Evolutionary conservation across 2,329 filamentous ascomycete genomes (phyloP), one percentile per base, ranked within the genome.

Genomic region (Penicillium decumbens): DNA sequence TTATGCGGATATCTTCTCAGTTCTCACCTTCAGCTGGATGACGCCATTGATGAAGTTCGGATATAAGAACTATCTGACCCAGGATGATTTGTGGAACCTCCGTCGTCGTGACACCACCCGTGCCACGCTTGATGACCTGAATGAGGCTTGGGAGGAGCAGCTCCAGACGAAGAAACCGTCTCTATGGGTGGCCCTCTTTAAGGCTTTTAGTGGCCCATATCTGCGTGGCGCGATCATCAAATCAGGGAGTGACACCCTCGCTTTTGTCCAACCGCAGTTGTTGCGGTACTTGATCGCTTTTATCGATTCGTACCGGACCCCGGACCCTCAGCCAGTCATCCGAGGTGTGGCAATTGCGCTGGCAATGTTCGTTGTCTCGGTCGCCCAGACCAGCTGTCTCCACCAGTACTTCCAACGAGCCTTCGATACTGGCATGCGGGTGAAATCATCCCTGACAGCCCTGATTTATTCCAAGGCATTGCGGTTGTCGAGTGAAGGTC

Each of bases 381-480:
- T 90, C 23, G 79, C 86, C 43, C 93, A 98, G 73, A 98, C 93
- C 0, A 84, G 83, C 49, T 92, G 85, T 74, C 81, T 98, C 50
- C 92, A 98, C 68, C 95, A 98, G 73, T 98, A 98, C 68, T 98
- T 98, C 75, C 93, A 97, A 70, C 80, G 89, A 41, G 82, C 91
- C 4, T 98, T 98, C 63, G 88, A 95, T 63, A 92, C 89, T 3
- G 93, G 93, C 50, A 98, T 98, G 93, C 85, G 89, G 45, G 89
- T 98, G 73, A 97, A 96, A 75, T 87, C 89, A 35, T 86, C 90
- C 3, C 74, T 98, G 54, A 92, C 89, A 6, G 87, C 92, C 1
- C 82, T 90, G 50, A 97, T 98, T 57, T 98, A 98, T 70, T 81
- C 85, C 51, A 98, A 98, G 73, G 87, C 91, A 0, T 78, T 97